Conservation (phyloP, 495 filamentous ascomycete genomes). For the Penicillium cinerascens region DNA sequence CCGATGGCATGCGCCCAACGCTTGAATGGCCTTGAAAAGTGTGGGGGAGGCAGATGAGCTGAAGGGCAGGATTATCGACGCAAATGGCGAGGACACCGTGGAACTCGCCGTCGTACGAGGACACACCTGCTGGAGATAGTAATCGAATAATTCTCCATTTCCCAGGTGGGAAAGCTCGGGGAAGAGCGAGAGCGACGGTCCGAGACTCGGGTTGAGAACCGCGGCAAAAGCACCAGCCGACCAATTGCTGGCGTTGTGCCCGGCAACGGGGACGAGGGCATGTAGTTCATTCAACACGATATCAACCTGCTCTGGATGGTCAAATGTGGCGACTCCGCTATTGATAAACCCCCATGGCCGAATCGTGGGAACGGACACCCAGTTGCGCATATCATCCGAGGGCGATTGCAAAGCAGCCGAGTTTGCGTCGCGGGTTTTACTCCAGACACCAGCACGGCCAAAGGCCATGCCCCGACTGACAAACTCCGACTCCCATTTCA, state of each 20-base stretch:
- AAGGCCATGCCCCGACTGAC: slow-evolving; percentile 42
- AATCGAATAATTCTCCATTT: slow-evolving; percentile 37
- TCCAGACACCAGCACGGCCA: slow-evolving; percentile 44
- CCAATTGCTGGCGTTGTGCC: background rate
- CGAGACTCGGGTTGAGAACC: slow-evolving; percentile 5
- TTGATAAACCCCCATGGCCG: slow-evolving; percentile 40
- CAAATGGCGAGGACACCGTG: slow-evolving; percentile 37
- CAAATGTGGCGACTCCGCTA: slow-evolving; percentile 33
- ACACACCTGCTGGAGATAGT: slow-evolving; percentile 43
- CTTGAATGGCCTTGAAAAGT: slow-evolving; percentile 38
- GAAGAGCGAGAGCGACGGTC: slow-evolving; percentile 25
- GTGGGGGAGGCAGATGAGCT: slow-evolving; percentile 36
- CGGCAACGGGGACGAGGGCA: slow-evolving; percentile 14
- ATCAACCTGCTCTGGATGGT: slow-evolving; percentile 25
- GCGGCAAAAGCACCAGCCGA: background rate
- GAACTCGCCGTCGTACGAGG: slow-evolving; percentile 41
- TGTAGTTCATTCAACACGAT: slow-evolving; percentile 27
- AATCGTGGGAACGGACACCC: slow-evolving; percentile 27
- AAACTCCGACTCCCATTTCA: slow-evolving; percentile 49
- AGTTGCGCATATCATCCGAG: slow-evolving; percentile 24
- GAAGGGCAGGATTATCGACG: slow-evolving; percentile 39
- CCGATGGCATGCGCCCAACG: slow-evolving; percentile 38
- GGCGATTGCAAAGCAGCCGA: slow-evolving; percentile 10
- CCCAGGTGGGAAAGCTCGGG: slow-evolving; percentile 25
- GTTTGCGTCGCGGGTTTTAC: slow-evolving; percentile 23